Conservation (phyloP, 768 basidiomycete species). For the Postia placenta region DNA sequence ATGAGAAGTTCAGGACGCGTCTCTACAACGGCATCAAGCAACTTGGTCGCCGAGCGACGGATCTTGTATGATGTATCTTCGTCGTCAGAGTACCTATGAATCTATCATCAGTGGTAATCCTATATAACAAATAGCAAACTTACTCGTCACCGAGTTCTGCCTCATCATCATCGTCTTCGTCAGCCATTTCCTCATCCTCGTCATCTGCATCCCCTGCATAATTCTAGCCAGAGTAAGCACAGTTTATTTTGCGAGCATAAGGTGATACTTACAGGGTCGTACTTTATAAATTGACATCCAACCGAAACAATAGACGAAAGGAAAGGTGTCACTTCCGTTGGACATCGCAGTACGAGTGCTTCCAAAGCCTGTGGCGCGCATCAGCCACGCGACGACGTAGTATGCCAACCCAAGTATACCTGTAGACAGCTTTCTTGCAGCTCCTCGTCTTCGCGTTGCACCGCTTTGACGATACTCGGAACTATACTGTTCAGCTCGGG, state of each 20-base stretch:
- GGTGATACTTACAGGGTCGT: constrained; percentile 71
- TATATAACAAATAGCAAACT: no score
- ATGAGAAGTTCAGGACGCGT: constrained; percentile 86
- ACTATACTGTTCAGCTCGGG: constrained; percentile 57
- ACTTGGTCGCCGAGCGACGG: constrained; percentile 87
- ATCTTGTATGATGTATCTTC: constrained; percentile 99
- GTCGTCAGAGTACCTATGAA: constrained; percentile 89
- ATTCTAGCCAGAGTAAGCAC: constrained; percentile 36
- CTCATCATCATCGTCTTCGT: constrained; percentile 74
- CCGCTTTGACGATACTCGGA: constrained; percentile 63
- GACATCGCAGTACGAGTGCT: constrained; percentile 75
- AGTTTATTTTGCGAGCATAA: constrained; percentile 2
- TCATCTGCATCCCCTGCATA: constrained; percentile 69
- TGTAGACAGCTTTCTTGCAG: constrained; percentile 75
- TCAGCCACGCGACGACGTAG: not conserved
- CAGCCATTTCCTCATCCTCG: constrained; percentile 56
- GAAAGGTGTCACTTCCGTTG: constrained; percentile 73
- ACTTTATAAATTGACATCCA: constrained; percentile 78
- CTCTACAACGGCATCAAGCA: constrained; percentile 76
- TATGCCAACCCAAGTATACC: constrained; percentile 29
- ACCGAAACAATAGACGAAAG: constrained; percentile 61
- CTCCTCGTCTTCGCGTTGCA: constrained; percentile 77
- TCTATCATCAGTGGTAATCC: constrained; percentile 5
- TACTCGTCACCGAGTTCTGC: constrained; percentile 67
- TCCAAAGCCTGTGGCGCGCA: constrained; percentile 62